Base-by-base conservation (phyloP, 768 basidiomycete species). In the Sarcodon sp. region DNA sequence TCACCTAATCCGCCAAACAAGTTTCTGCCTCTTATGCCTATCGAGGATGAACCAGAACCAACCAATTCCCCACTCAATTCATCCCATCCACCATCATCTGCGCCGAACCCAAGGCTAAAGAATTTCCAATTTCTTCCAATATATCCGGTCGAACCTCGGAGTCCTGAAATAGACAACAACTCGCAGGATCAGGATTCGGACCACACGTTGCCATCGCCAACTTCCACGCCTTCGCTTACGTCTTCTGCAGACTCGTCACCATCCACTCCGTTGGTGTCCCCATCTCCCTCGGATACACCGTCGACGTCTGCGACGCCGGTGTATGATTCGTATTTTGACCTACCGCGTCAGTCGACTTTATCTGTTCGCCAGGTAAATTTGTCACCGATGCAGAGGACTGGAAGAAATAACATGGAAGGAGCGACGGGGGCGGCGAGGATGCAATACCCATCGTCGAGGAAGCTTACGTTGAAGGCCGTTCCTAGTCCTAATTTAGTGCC, bases 401-500 rank as follows among this genome's bases (percentile, higher is more conserved):
- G 21, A 27, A 27, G 21, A 4, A 27, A 4, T 27, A 27, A 4
- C 4, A 3, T 27, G 4, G 21, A 27, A 27, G 21, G 21, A 27
- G 21, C 21, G 21, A 27, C 21, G 21, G 21, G 3, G 21, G 21
- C 21, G 21, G 21, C 21, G 21, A 27, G 21, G 21, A 27, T 27
- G 21, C 21, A 27, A 27, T 27, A 41, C 39, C 13, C 39, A 9
- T 16, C 16, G 2, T 41, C 27, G 8, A 16, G 16, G 16, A 56
- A 54, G 54, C 36, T 52, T 8, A 50, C 35, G 52, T 57, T 62
- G 27, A 47, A 55, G 48, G 61, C 60, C 18, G 47, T 62, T 7
- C 60, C 61, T 7, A 56, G 57, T 39, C 60, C 61, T 1, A 48
- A 54, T 16, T 53, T 62, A 11, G 41, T 45, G 6, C 61, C 61